These are phyloP conservation scores for Neurospora sp. DNA, from an alignment of 2,329 filamentous ascomycete species.

Conservation along the genomic window DNA sequence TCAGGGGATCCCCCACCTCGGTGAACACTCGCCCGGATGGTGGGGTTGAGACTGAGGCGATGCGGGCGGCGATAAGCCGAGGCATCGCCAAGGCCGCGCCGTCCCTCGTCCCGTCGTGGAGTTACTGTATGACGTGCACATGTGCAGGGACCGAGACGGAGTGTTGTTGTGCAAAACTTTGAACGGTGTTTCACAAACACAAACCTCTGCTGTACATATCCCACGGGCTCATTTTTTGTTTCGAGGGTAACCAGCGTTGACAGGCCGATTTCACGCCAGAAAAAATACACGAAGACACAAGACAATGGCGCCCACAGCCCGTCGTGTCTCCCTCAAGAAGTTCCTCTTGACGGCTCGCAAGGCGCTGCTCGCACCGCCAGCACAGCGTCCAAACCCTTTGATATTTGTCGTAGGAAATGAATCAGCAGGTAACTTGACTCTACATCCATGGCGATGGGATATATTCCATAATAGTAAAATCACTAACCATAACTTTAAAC, in stretches of 20 bases:
- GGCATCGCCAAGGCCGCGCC: neutral
- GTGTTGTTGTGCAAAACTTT: neutral
- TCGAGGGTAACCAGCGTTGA: too few relatives aligned
- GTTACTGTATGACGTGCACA: neutral
- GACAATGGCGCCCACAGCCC: conserved; percentile 11
- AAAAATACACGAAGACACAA: neutral
- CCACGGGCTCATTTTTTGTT: neutral
- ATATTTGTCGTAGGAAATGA: conserved; percentile 59
- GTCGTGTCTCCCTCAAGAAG: conserved; percentile 31
- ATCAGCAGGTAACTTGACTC: conserved; percentile 41
- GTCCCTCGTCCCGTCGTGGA: neutral
- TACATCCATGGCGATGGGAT: neutral
- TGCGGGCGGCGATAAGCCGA: neutral
- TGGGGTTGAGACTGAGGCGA: neutral
- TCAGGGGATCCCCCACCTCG: neutral
- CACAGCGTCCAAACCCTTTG: conserved; percentile 36
- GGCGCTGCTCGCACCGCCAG: conserved; percentile 33
- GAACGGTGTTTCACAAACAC: neutral
- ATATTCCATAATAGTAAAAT: neutral
- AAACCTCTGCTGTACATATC: neutral
- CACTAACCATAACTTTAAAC: neutral
- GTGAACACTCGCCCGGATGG: neutral
- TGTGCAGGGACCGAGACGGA: neutral
- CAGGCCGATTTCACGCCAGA: neutral
- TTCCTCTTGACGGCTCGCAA: conserved; percentile 43